Conservation (phyloP, 2,329 filamentous ascomycete genomes). For the Zymoseptoria pseudotritici region DNA sequence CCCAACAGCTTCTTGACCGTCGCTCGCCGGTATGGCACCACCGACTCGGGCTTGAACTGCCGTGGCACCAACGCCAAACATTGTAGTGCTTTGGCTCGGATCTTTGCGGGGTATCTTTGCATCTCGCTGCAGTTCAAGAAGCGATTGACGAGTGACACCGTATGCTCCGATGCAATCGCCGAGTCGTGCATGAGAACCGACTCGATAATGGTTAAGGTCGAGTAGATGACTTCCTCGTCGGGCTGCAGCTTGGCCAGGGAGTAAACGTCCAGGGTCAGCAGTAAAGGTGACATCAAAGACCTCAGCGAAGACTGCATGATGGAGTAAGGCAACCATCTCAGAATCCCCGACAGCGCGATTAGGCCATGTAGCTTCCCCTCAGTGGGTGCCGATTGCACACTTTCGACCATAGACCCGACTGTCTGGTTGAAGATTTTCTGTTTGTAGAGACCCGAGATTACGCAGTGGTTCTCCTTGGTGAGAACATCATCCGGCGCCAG, state of each 20-base stretch:
- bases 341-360: slow-evolving; percentile 54
- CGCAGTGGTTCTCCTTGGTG: slow-evolving; percentile 53
- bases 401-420: slow-evolving; percentile 48
- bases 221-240: slow-evolving; percentile 49
- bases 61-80: slow-evolving; percentile 44
- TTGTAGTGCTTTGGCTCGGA: slow-evolving; percentile 41
- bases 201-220: slow-evolving; percentile 52
- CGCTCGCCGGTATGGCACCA: slow-evolving; percentile 50
- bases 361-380: slow-evolving; percentile 53
- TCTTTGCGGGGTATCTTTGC: slow-evolving; percentile 30
- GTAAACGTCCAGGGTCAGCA: slow-evolving; percentile 52
- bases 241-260: slow-evolving; percentile 20
- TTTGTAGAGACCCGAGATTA: slow-evolving; percentile 54
- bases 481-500: slow-evolving; percentile 55
- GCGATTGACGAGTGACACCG: slow-evolving; percentile 49
- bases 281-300: slow-evolving; percentile 51
- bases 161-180: slow-evolving; percentile 46
- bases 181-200: slow-evolving; percentile 53
- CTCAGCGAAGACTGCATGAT: slow-evolving; percentile 53
- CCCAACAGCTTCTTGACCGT: slow-evolving; percentile 49
- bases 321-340: slow-evolving; percentile 52
- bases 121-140: slow-evolving; percentile 41
- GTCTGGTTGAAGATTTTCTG: slow-evolving; percentile 57
- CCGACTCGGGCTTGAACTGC: slow-evolving; percentile 41
- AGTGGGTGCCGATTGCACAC: slow-evolving; percentile 41